Evolutionary conservation across 495 filamentous ascomycete genomes (phyloP).

Genomic region (Talaromyces proteolyticus): DNA sequence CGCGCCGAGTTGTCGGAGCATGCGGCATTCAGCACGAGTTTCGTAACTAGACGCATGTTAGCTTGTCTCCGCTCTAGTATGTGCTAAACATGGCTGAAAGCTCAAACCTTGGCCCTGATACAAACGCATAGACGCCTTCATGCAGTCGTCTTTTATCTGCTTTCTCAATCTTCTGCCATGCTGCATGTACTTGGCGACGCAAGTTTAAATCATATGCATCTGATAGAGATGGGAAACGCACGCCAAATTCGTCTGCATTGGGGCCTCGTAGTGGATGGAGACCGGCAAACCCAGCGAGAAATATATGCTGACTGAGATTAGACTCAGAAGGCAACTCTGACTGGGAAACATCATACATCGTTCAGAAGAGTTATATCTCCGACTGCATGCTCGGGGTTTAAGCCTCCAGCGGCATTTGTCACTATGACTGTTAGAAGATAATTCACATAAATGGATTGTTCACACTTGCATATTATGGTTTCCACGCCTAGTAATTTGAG

Average conservation of each 20-base stretch:
- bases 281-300: conserved; percentile 65
- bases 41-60: conserved; percentile 50
- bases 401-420: conserved; percentile 72
- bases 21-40: conserved; percentile 70
- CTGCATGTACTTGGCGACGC: conserved; percentile 51
- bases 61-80: background rate
- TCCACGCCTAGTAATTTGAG: conserved; percentile 63
- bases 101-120: conserved; percentile 63
- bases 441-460: background rate
- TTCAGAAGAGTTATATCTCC: conserved; percentile 70
- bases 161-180: conserved; percentile 49
- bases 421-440: conserved; percentile 31
- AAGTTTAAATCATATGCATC: conserved; percentile 73
- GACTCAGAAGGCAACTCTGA: conserved; percentile 2
- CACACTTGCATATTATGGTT: conserved; percentile 52
- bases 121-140: conserved; percentile 73
- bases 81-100: conserved; percentile 1
- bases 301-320: conserved; percentile 56
- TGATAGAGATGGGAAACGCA: conserved; percentile 65
- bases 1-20: conserved; percentile 60
- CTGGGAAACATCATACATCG: conserved; percentile 46
- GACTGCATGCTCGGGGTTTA: conserved; percentile 62
- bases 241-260: conserved; percentile 62
- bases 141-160: conserved; percentile 45
- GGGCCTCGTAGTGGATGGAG: conserved; percentile 66